Percentiles rank a stretch among this genome's conserved stretches.
Conservation (phyloP, 495 filamentous ascomycete genomes). For the Elaphomyces granulatus region DNA sequence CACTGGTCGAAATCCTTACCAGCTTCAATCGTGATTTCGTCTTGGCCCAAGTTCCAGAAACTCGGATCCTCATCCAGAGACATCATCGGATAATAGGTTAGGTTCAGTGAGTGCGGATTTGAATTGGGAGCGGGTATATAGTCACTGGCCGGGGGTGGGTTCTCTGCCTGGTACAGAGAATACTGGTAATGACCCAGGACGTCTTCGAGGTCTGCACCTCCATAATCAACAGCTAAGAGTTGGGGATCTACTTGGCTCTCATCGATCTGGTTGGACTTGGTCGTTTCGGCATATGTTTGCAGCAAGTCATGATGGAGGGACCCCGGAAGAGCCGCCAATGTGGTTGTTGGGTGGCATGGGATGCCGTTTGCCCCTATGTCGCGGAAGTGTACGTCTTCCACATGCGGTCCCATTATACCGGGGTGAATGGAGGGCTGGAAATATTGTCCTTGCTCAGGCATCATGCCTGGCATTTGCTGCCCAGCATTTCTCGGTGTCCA, state of each 20-base stretch:
- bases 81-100: background rate
- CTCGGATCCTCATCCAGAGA: background rate
- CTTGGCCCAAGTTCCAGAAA: constrained; percentile 1
- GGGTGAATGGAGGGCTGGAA: constrained; percentile 43
- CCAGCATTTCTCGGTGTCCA: constrained; percentile 38
- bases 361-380: constrained; percentile 19
- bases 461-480: constrained; percentile 40
- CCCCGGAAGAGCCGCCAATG: constrained; percentile 39
- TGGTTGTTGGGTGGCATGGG: constrained; percentile 19
- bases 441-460: constrained; percentile 42
- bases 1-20: constrained; percentile 6
- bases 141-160: background rate
- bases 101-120: background rate
- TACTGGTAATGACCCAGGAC: background rate
- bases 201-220: constrained; percentile 2
- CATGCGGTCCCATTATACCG: constrained; percentile 13
- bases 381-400: constrained; percentile 20
- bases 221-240: constrained; percentile 21
- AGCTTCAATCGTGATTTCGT: background rate
- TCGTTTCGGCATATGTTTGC: constrained; percentile 18
- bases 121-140: constrained; percentile 3
- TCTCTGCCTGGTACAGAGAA: background rate
- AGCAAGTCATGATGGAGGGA: constrained; percentile 39
- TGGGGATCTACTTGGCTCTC: constrained; percentile 32
- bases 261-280: constrained; percentile 9